A percentile compares a stretch with the other conserved stretches of the same genome.
Conservation (phyloP, 2,329 filamentous ascomycete species). For the Pseudogymnoascus sp. region DNA sequence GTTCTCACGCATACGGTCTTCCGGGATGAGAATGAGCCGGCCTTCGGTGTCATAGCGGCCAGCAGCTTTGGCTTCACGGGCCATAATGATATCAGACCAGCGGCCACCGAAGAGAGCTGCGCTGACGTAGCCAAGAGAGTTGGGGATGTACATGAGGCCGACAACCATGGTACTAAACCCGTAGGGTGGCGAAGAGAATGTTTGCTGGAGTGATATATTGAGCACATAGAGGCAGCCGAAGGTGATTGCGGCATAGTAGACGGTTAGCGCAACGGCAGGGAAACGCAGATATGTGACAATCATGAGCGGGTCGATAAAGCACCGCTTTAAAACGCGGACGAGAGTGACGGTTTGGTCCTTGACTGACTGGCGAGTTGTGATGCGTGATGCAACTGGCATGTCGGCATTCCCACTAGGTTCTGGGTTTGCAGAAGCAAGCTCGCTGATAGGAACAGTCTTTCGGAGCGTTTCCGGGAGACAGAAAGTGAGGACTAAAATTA, state of each 20-base stretch:
- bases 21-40: conserved; percentile 59
- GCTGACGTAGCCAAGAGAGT: conserved; percentile 63
- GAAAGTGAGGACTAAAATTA: conserved; percentile 49
- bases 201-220: conserved; percentile 68
- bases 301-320: conserved; percentile 63
- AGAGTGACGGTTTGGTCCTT: conserved; percentile 47
- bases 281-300: conserved; percentile 66
- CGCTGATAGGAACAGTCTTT: neutral
- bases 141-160: conserved; percentile 70
- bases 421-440: neutral
- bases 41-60: conserved; percentile 60
- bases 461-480: conserved; percentile 56
- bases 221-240: conserved; percentile 68
- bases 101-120: conserved; percentile 61
- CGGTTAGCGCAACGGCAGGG: conserved; percentile 63
- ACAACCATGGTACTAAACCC: conserved; percentile 59
- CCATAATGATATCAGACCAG: conserved; percentile 79
- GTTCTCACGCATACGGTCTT: conserved; percentile 78
- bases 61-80: conserved; percentile 62
- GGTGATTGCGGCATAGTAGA: conserved; percentile 65
- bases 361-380: conserved; percentile 55
- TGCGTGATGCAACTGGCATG: conserved; percentile 34
- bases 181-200: conserved; percentile 61
- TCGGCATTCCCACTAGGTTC: conserved; percentile 11
- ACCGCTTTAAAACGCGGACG: conserved; percentile 46